Base-by-base conservation (phyloP, 2,329 filamentous ascomycete genomes). In the Clarireedia homoeocarpa region DNA sequence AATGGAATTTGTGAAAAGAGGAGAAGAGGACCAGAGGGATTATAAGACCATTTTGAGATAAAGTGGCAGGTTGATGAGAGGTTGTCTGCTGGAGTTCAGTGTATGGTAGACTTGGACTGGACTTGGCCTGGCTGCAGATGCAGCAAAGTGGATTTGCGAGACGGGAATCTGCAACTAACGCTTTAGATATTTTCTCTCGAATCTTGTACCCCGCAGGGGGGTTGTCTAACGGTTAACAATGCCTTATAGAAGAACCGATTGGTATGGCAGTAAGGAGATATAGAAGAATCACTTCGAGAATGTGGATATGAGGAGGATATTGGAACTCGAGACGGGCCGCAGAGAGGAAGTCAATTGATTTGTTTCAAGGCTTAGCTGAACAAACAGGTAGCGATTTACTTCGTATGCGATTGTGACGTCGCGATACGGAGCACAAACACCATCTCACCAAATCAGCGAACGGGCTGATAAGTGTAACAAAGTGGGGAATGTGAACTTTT, bases 101-200 rank as follows among this genome's bases (percentile, higher is more conserved):
- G 42, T 53, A 34, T 24, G 26, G 30, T 34, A 34, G 5, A 34
- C 20, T 17, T 42, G 15, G 15, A 20, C 20, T 40, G 38, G 15
- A 17, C 20, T 42, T 42, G 5, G 20, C 15, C 20, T 20, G 15
- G 5, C 39, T 42, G 39, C 39, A 42, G 39, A 46, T 49, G 52
- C 52, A 50, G 23, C 40, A n/a, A 49, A 54, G 51, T 54, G 44
- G 51, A 54, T 30, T 53, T 53, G n/a, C n/a, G 39, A 26, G 14
- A 34, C 14, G 15, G 45, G 48, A 17, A 36, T 34, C 39, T 30
- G 27, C 10, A 51, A 20, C 20, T 40, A 27, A 20, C 48, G 39
- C 48, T 42, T 51, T 20, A 12, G 38, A 23, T 9, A 6, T 26
- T 24, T 27, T 34, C 30, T 20, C 20, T 20, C 20, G 20, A 14